Conservation (phyloP, 139 green algal genomes). For the Astrephomene gubernaculifera region DNA sequence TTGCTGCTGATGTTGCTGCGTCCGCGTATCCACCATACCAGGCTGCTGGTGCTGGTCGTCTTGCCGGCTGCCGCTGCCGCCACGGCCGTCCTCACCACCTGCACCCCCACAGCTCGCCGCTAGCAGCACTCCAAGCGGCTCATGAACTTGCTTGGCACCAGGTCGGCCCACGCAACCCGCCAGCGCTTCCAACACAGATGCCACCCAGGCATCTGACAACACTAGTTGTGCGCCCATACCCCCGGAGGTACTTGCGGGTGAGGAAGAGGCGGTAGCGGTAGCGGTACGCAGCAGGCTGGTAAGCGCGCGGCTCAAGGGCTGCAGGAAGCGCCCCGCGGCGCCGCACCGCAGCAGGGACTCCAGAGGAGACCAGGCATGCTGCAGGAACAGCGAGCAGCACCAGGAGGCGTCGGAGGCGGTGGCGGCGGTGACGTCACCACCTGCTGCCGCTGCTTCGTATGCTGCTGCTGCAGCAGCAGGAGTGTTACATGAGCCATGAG, state of each 20-base stretch:
- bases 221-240: too few species aligned
- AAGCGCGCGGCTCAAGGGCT: conserved; percentile 4
- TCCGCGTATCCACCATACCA: too few species aligned
- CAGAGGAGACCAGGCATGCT: conserved; percentile 4
- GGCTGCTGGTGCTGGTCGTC: not conserved
- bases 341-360: not conserved
- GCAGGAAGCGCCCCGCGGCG: not conserved
- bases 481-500: not conserved
- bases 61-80: not conserved
- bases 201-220: conserved; percentile 6
- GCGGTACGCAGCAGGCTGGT: not conserved
- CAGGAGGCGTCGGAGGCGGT: not conserved
- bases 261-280: not conserved
- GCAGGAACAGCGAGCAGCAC: not conserved
- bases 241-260: not conserved
- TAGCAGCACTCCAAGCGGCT: conserved; percentile 1
- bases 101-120: not conserved
- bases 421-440: not conserved
- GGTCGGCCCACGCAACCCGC: conserved; percentile 12
- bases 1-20: too few species aligned
- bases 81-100: not conserved
- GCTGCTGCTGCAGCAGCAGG: not conserved
- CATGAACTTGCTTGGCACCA: conserved; percentile 3
- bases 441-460: not conserved
- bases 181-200: not conserved